Percentiles rank a stretch among this genome's conserved stretches.
phyloP scores from a whole-genome alignment of 257 asterid species.

The Scutellaria galericulata region DNA sequence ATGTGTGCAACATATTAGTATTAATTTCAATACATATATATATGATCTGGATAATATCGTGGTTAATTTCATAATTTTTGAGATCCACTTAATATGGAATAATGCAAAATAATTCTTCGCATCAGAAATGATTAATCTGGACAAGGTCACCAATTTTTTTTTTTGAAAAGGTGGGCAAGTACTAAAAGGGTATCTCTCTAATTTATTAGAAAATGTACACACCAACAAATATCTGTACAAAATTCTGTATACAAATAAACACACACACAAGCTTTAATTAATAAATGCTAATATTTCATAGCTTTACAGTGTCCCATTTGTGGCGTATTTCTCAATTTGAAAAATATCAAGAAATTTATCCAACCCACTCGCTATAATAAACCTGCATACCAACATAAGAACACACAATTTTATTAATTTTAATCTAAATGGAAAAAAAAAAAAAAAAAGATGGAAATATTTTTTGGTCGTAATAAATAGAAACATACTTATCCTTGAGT shows the following conservation, averaged over 20 bases:
- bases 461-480: neutral
- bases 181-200: neutral
- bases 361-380: constrained; percentile 61
- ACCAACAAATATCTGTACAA: constrained; percentile 23
- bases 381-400: constrained; percentile 51
- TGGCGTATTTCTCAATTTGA: constrained; percentile 59
- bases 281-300: neutral
- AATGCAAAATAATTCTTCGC: too few species aligned
- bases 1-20: too few species aligned
- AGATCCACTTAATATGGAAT: too few species aligned
- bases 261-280: neutral
- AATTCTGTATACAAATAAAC: constrained; percentile 16
- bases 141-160: neutral
- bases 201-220: neutral
- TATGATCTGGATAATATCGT: too few species aligned
- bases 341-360: constrained; percentile 64
- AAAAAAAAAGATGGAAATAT: neutral
- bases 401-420: neutral
- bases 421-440: too few species aligned
- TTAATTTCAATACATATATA: too few species aligned
- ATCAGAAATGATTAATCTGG: too few species aligned
- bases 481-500: constrained; percentile 64
- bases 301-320: constrained; percentile 42
- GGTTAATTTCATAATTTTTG: too few species aligned
- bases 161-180: neutral